phyloP scores from a whole-genome alignment of 441 rosid genomes.

The Pelargonium citronellum region DNA sequence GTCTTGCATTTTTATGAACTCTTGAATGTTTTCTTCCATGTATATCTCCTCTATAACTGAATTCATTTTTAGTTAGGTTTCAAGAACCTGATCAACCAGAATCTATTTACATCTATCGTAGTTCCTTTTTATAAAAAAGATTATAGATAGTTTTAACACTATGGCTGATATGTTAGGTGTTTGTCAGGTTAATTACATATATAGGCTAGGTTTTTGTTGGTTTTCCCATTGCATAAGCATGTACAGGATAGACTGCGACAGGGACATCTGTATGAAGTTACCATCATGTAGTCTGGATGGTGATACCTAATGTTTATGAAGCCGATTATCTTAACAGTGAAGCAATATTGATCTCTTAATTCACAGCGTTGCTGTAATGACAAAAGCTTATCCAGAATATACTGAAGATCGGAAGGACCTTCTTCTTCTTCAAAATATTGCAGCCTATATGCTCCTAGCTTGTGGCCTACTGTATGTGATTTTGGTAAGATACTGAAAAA shows the following conservation, averaged over 20 bases:
- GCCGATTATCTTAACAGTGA: background rate
- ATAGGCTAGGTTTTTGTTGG: background rate
- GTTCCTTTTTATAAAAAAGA: background rate
- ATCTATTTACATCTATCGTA: background rate
- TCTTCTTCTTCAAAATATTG: background rate
- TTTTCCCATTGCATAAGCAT: background rate
- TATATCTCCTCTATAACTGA: too few species aligned
- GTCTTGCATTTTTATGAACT: constrained; percentile 28
- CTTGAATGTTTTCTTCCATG: constrained; percentile 6
- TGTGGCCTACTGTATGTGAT: constrained; percentile 5
- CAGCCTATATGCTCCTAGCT: constrained; percentile 7
- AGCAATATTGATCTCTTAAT: background rate
- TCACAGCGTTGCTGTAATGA: constrained; percentile 6
- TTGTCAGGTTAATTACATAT: background rate
- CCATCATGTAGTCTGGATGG: too few species aligned
- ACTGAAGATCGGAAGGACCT: background rate
- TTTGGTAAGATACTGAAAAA: background rate
- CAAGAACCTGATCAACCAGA: background rate
- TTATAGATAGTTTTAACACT: background rate
- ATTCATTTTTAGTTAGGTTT: background rate
- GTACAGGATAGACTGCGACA: background rate
- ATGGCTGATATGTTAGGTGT: background rate
- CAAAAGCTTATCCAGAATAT: constrained; percentile 6
- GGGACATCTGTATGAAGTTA: too few species aligned
- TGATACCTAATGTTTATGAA: too few species aligned